Percentiles rank a stretch among this genome's conserved stretches.
These are phyloP conservation scores for Apiospora hydei DNA, from an alignment of 2,329 filamentous ascomycete species.

Conservation along the genomic window DNA sequence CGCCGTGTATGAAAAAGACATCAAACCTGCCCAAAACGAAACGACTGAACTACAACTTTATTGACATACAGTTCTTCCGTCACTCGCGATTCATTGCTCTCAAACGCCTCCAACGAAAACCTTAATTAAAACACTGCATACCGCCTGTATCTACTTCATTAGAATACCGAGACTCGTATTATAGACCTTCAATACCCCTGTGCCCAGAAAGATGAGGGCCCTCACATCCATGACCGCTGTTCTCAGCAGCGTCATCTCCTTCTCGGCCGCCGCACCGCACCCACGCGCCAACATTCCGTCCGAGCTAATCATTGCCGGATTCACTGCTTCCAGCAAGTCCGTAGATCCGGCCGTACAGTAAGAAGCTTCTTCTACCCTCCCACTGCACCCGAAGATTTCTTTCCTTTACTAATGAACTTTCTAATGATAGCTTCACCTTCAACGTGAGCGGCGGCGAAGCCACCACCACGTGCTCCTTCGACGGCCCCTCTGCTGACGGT, in stretches of 20 bases:
- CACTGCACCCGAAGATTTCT: background rate
- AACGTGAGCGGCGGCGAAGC: conserved; percentile 27
- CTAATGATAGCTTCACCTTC: conserved; percentile 32
- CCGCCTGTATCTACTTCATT: background rate
- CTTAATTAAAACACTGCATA: background rate
- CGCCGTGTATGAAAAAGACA: background rate
- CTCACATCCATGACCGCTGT: background rate
- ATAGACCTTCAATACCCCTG: background rate
- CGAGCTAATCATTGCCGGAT: background rate
- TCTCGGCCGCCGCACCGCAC: background rate
- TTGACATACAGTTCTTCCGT: background rate
- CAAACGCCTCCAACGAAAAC: background rate
- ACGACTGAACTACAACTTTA: background rate
- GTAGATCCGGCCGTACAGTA: background rate
- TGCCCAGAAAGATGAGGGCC: background rate
- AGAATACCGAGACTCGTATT: background rate
- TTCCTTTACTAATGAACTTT: background rate
- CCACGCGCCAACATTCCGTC: background rate
- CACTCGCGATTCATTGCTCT: background rate
- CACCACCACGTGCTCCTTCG: conserved; percentile 33
- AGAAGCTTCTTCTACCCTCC: background rate
- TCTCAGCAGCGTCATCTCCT: conserved; percentile 2
- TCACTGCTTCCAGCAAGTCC: background rate
- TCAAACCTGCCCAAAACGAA: background rate
- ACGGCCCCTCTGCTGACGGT: conserved; percentile 31